Conservation (phyloP, 495 filamentous ascomycete species). For the Chlorociboria aeruginascens region DNA sequence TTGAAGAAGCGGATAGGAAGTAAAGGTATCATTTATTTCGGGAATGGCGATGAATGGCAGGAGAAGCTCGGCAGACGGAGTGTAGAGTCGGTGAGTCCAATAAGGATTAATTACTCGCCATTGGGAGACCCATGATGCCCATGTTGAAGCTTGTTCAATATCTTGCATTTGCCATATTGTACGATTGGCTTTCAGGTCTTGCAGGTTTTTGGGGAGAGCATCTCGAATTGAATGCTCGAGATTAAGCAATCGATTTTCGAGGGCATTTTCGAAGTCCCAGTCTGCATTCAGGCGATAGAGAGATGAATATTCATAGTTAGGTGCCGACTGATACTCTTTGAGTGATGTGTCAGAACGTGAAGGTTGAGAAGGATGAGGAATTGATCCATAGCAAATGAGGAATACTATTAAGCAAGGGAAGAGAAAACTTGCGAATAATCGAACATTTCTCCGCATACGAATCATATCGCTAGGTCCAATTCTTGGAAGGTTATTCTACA, state of each 20-base stretch:
- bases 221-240: background rate
- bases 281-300: background rate
- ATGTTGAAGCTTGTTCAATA: background rate
- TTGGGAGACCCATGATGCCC: background rate
- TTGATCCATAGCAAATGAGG: background rate
- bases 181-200: background rate
- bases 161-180: background rate
- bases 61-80: background rate
- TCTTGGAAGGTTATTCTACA: background rate
- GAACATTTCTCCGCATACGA: background rate
- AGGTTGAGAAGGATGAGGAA: background rate
- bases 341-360: background rate
- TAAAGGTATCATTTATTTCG: background rate
- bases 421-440: no score
- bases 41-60: background rate
- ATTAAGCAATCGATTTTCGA: background rate
- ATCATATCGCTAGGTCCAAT: background rate
- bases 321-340: background rate
- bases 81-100: background rate
- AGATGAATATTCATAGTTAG: conserved; percentile 2
- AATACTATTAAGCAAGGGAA: background rate
- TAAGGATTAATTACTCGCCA: background rate
- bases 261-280: background rate
- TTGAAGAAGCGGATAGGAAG: background rate
- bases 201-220: background rate